Conservation (phyloP, 2,329 filamentous ascomycete genomes). For the Bipolaris gigantea region DNA sequence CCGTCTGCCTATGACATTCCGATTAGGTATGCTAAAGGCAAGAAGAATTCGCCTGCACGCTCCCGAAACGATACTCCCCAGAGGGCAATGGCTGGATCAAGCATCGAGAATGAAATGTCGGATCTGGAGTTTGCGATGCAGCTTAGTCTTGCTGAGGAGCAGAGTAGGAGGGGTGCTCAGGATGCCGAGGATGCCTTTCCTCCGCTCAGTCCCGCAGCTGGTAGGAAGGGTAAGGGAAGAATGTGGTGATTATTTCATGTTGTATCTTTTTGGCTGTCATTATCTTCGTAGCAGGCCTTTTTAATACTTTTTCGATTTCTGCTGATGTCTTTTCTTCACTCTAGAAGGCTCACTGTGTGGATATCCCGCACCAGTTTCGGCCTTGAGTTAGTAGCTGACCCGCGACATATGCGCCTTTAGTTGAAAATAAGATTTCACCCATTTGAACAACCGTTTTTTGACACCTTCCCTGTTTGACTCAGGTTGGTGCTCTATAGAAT, state of each 20-base stretch:
- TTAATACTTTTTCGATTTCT: background rate
- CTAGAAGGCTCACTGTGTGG: background rate
- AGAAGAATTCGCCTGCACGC: conserved; percentile 30
- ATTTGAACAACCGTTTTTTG: background rate
- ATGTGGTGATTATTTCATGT: conserved; percentile 17
- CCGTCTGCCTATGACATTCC: conserved; percentile 48
- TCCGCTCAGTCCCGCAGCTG: conserved; percentile 28
- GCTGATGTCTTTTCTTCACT: background rate
- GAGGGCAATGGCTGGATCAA: conserved; percentile 41
- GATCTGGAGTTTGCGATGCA: conserved; percentile 66
- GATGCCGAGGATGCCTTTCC: conserved; percentile 35
- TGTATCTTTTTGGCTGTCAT: background rate
- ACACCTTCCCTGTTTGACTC: background rate
- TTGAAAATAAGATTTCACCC: background rate
- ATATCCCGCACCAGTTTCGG: background rate
- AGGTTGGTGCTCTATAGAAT: background rate
- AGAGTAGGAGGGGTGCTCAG: conserved; percentile 48
- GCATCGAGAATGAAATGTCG: conserved; percentile 50
- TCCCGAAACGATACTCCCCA: conserved; percentile 31
- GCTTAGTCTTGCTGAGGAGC: conserved; percentile 63
- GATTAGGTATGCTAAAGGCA: conserved; percentile 49
- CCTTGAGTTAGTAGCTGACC: background rate
- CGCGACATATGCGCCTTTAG: background rate
- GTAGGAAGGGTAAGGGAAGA: conserved; percentile 36
- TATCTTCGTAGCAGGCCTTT: background rate